Evolutionary conservation across 2,329 filamentous ascomycete genomes (phyloP).

Genomic region (Botrytis pseudocinerea): DNA sequence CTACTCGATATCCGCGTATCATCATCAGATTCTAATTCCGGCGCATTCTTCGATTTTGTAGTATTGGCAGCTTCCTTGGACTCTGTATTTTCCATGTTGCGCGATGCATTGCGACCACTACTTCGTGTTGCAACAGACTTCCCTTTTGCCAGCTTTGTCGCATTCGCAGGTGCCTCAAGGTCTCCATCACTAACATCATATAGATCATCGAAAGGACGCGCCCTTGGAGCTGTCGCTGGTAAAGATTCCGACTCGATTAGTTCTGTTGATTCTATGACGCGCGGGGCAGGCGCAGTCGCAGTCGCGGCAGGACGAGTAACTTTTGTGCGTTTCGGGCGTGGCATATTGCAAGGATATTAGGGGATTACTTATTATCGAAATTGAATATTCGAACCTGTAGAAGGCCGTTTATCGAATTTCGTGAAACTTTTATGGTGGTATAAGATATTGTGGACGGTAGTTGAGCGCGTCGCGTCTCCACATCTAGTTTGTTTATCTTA

Average conservation of each 20-base stretch:
- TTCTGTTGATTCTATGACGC: not conserved
- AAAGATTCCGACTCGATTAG: slow-evolving; percentile 3
- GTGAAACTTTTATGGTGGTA: not conserved
- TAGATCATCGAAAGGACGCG: slow-evolving; percentile 34
- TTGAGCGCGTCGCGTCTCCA: not conserved
- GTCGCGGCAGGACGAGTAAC: not conserved
- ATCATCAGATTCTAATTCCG: slow-evolving; percentile 6
- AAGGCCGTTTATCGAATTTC: not conserved
- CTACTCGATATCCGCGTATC: slow-evolving; percentile 34
- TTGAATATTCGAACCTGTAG: not conserved
- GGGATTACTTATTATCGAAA: not conserved
- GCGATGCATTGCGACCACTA: slow-evolving; percentile 7
- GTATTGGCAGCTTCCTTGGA: not conserved
- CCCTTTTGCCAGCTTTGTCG: slow-evolving; percentile 29
- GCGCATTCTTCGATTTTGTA: slow-evolving; percentile 6
- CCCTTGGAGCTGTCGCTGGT: slow-evolving; percentile 2
- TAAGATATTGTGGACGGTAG: not conserved
- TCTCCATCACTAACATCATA: slow-evolving; percentile 40
- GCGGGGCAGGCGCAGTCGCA: not conserved
- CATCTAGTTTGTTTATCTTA: not conserved
- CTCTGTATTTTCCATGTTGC: slow-evolving; percentile 4
- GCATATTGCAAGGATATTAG: not conserved
- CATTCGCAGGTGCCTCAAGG: slow-evolving; percentile 23
- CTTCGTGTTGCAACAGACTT: slow-evolving; percentile 25
- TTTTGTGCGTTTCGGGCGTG: slow-evolving; percentile 15